These are phyloP conservation scores for Suillus subaureus DNA, from an alignment of 768 basidiomycete species.

Conservation along the genomic window DNA sequence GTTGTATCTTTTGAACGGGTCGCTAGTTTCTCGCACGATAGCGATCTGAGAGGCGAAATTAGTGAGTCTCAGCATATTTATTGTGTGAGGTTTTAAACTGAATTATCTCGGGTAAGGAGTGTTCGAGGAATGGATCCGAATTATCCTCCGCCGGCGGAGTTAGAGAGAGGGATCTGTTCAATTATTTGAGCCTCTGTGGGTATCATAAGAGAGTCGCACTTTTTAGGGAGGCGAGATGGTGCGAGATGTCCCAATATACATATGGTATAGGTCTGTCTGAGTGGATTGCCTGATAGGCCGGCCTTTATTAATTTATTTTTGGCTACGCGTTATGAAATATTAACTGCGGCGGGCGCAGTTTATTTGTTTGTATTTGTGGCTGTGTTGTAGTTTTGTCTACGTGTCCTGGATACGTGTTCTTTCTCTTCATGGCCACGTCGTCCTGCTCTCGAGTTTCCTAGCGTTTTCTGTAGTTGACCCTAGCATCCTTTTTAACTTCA, in stretches of 20 bases:
- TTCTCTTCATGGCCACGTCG: slow-evolving; percentile 25
- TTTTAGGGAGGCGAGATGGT: too few relatives aligned
- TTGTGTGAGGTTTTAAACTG: not conserved
- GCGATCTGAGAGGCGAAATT: too few relatives aligned
- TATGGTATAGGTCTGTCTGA: too few relatives aligned
- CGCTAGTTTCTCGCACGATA: slow-evolving; percentile 56
- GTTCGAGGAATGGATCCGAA: slow-evolving; percentile 85
- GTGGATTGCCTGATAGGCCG: too few relatives aligned
- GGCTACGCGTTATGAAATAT: too few relatives aligned
- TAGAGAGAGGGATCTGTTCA: slow-evolving; percentile 73
- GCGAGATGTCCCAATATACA: too few relatives aligned
- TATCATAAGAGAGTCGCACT: slow-evolving; percentile 81
- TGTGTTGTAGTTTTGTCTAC: slow-evolving; percentile 30
- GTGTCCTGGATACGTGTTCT: slow-evolving; percentile 33
- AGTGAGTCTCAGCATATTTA: slow-evolving; percentile 43
- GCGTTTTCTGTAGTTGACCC: not conserved
- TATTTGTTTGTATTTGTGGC: slow-evolving; percentile 26
- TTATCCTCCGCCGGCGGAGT: slow-evolving; percentile 65
- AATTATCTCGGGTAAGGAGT: slow-evolving; percentile 69
- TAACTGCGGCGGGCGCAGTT: slow-evolving; percentile 8
- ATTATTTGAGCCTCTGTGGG: slow-evolving; percentile 84
- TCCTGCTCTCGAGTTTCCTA: slow-evolving; percentile 13
- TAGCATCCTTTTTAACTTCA: not conserved
- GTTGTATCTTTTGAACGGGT: not conserved
- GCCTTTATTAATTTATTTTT: too few relatives aligned